Conservation (phyloP, 805 yeast genomes). For the Kuraishia ogatae region DNA sequence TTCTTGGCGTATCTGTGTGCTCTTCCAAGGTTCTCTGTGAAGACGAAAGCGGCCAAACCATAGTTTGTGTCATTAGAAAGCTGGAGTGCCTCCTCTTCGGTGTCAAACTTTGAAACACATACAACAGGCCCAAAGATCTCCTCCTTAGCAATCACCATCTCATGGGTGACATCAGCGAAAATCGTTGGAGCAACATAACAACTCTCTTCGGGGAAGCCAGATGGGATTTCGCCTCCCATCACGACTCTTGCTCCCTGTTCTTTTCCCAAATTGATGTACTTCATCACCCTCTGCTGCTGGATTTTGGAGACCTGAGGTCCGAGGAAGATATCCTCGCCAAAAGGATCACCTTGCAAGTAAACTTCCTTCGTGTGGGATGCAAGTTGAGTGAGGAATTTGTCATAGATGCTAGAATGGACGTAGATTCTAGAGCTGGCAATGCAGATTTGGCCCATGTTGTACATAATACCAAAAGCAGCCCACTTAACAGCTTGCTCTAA, state of each 20-base stretch:
- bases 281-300: conserved; percentile 44
- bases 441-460: conserved; percentile 62
- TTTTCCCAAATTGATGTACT: conserved; percentile 35
- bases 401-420: conserved; percentile 48
- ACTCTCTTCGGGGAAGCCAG: conserved; percentile 14
- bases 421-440: conserved; percentile 58
- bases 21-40: conserved; percentile 52
- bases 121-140: conserved; percentile 83
- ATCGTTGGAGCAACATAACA: conserved; percentile 65
- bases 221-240: conserved; percentile 1
- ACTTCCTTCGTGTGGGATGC: conserved; percentile 35
- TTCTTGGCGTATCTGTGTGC: conserved; percentile 54
- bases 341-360: conserved; percentile 52
- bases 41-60: conserved; percentile 77
- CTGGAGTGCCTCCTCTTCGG: conserved; percentile 54
- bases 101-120: conserved; percentile 54
- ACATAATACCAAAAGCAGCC: conserved; percentile 58
- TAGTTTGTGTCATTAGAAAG: conserved; percentile 62
- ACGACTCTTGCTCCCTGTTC: conserved; percentile 38
- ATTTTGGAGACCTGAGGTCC: conserved; percentile 56
- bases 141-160: conserved; percentile 56
- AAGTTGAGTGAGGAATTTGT: conserved; percentile 38
- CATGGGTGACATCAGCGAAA: conserved; percentile 58
- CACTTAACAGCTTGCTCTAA: conserved; percentile 58
- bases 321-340: conserved; percentile 34